Evolutionary conservation across 2,329 filamentous ascomycete species (phyloP).

Genomic region (Penicillium sp.): DNA sequence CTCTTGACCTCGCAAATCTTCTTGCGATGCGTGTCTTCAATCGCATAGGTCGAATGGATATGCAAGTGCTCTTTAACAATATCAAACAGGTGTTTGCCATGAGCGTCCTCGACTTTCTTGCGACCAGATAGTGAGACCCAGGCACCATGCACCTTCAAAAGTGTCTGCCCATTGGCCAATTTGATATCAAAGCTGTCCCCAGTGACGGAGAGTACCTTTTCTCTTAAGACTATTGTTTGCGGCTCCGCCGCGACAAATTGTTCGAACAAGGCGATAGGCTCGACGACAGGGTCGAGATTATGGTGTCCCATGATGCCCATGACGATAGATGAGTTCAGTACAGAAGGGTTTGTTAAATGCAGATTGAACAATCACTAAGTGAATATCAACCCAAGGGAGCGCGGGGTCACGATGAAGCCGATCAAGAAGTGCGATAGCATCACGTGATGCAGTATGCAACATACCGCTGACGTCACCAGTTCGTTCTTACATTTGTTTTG

Average conservation of each 20-base stretch:
- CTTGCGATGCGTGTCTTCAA: conserved; percentile 45
- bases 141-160: conserved; percentile 59
- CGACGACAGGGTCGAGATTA: conserved; percentile 14
- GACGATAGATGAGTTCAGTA: background rate
- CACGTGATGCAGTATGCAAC: background rate
- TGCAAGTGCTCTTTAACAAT: conserved; percentile 24
- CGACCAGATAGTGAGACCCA: conserved; percentile 35
- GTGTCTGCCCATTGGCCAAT: conserved; percentile 51
- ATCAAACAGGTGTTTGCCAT: conserved; percentile 22
- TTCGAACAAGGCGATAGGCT: conserved; percentile 20
- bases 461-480: background rate
- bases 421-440: background rate
- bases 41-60: conserved; percentile 20
- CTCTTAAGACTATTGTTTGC: conserved; percentile 56
- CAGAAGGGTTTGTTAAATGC: background rate
- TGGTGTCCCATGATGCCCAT: conserved; percentile 16
- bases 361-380: background rate
- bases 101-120: conserved; percentile 22
- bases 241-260: conserved; percentile 16
- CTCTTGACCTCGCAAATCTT: conserved; percentile 58
- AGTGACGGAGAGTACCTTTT: conserved; percentile 60
- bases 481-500: background rate
- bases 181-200: conserved; percentile 66
- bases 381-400: background rate
- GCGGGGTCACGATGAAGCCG: background rate